Percentiles rank a stretch among this genome's conserved stretches.
Evolutionary conservation across 2,329 filamentous ascomycete genomes (phyloP).

Genomic region (Zelopaecilomyces penicillatus): DNA sequence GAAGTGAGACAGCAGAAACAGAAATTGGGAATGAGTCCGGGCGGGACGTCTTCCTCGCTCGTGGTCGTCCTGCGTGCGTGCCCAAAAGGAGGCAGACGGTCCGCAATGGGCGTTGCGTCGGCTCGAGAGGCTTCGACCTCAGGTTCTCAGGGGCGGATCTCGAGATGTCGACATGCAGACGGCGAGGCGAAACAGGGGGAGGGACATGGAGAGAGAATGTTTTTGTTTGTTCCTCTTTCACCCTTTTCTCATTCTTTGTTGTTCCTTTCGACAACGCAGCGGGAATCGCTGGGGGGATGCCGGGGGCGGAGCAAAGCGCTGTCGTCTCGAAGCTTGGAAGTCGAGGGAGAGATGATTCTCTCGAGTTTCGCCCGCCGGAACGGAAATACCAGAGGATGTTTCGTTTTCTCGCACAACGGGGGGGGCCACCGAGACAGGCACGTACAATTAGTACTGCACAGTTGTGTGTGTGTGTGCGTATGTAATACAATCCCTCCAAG

Average conservation of each 20-base stretch:
- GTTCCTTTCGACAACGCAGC: not conserved
- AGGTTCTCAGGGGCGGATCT: conserved; percentile 8
- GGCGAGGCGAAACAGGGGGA: conserved; percentile 2
- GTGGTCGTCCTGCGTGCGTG: not conserved
- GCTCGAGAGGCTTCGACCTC: conserved; percentile 6
- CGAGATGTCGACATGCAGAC: conserved; percentile 6
- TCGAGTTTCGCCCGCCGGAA: conserved; percentile 5
- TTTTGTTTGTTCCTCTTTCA: not conserved
- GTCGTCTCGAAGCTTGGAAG: not conserved
- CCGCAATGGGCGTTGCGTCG: conserved; percentile 7
- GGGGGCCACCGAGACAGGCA: too few relatives aligned
- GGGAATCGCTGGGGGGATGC: too few relatives aligned
- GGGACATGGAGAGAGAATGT: not conserved
- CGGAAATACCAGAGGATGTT: conserved; percentile 6
- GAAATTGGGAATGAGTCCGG: too few relatives aligned
- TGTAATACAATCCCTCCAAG: too few relatives aligned
- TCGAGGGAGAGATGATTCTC: not conserved
- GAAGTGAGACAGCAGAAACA: too few relatives aligned
- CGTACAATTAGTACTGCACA: too few relatives aligned
- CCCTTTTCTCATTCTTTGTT: not conserved
- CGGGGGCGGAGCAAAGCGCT: not conserved
- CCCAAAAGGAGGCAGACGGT: not conserved
- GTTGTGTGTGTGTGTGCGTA: too few relatives aligned
- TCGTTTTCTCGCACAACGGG: not conserved
- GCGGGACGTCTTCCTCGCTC: too few relatives aligned